Evolutionary conservation across 176 grass and related monocot genomes (phyloP), one percentile per base, ranked within the genome.

Genomic region (Saccharum officinarum): DNA sequence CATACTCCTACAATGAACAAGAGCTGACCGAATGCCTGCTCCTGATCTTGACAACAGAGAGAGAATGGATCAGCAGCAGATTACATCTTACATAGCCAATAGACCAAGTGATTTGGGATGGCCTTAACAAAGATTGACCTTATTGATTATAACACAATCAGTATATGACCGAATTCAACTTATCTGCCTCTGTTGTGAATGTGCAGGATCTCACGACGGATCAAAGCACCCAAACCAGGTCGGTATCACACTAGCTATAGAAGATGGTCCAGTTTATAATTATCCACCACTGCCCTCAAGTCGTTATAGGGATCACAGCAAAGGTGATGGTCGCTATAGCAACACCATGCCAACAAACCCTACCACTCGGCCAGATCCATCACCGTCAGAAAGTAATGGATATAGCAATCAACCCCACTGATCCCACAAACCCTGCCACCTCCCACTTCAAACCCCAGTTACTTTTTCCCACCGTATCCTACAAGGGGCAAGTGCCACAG

Each of bases 241-340:
- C 5, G 86, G 93, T 42, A 95, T 98, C 78, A 89, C 91, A 87
- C 69, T 98, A 86, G 93, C 97, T 30, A 88, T 95, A 87, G 97
- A 95, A 94, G 93, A 98, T 57, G 93, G 93, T 25, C 91, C 93
- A 30, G 78, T 95, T 66, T 92, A 90, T 82, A 86, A 75, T 55
- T 98, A 92, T 73, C 90, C 88, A 71, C 83, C 65, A 42, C 46
- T 55, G 17, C 73, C 89, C 47, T 80, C 61, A 33, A 74, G 57
- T 20, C 84, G 69, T 34, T 67, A 36, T 33, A 84, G 82, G 50
- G 69, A 78, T 39, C 33, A 77, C 52, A 85, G 16, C 40, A 47
- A 86, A 61, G 37, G 22, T 72, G 71, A 6, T 42, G 80, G 85
- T 89, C 20, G 71, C 65, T 67, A 85, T 4, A 38, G 50, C 60